Conservation (phyloP, 139 green algal species). For the Eudorina sp. region DNA sequence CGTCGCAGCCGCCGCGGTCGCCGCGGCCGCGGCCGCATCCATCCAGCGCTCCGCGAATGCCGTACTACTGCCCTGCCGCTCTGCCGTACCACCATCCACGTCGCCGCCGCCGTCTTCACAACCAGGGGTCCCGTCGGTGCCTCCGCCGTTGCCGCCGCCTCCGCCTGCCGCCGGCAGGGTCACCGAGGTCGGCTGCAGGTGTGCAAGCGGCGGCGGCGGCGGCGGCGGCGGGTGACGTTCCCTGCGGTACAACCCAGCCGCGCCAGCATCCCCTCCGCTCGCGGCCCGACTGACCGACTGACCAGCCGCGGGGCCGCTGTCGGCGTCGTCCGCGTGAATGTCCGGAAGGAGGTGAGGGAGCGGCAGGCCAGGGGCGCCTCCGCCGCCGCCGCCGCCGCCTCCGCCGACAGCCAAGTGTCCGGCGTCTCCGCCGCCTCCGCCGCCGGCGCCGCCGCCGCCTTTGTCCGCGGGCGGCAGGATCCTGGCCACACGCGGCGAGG, state of each 20-base stretch:
- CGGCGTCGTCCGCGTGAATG: background rate
- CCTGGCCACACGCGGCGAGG: too few relatives aligned
- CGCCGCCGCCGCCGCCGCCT: background rate
- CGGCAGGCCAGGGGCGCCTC: background rate
- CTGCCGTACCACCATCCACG: background rate
- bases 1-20: background rate
- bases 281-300: background rate
- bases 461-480: background rate
- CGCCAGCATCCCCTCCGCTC: background rate
- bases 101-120: background rate
- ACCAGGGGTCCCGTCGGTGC: too few relatives aligned
- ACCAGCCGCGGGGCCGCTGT: background rate
- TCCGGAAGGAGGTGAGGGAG: too few relatives aligned
- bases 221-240: too few relatives aligned
- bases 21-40: background rate
- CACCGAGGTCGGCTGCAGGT: too few relatives aligned
- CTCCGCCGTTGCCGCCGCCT: too few relatives aligned
- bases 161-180: too few relatives aligned
- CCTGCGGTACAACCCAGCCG: too few relatives aligned
- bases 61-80: conserved; percentile 27
- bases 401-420: background rate
- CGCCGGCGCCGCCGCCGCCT: background rate
- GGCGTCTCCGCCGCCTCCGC: background rate
- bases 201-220: too few relatives aligned
- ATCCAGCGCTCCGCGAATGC: background rate